Base-by-base conservation (phyloP, 148 eudicot species). In the Fallopia convolvulus region DNA sequence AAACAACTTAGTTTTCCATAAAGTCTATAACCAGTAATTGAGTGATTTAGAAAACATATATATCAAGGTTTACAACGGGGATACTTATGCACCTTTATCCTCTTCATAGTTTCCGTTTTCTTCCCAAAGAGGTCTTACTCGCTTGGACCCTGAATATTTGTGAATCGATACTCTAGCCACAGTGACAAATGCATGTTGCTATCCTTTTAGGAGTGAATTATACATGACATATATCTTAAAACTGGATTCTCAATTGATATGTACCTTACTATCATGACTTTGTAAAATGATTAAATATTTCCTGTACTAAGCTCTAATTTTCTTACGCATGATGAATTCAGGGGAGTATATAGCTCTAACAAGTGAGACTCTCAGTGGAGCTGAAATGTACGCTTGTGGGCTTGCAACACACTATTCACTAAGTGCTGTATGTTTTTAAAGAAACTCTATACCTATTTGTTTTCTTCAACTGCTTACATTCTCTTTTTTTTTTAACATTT, bases 271-370 rank as follows among this genome's bases (percentile, higher is more conserved):
- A 53, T 48, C 50, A 2, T 26, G 68, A 61, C 15, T 60, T 23
- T 60, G 33, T n/a, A 60, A 60, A 5, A 60, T 23, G 68, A 23
- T 60, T 1, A 60, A 61, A 12, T 36, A 33, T 33, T 39, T 68
- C 44, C 72, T 68, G 36, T 14, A 36, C 6, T 68, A 17, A 5
- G 46, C 15, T 33, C 72, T 68, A 33, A 68, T 36, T 17, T 68
- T 4, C 6, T 5, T 18, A 15, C 13, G 23, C n/a, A 14, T 39
- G 21, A 36, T 68, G 72, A 17, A 75, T 81, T 73, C 84, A 94
- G 98, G 98, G 74, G 98, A 94, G 82, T 94, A 94, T 79, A 81
- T 94, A 83, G 98, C 89, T 77, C 82, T 94, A 77, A 94, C 98
- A 3, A 90, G 98, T 15, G 85, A 83, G 74, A 90, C 83, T 66